phyloP scores from a whole-genome alignment of 176 grass and related monocot species.

The Tillandsia fasciculata region DNA sequence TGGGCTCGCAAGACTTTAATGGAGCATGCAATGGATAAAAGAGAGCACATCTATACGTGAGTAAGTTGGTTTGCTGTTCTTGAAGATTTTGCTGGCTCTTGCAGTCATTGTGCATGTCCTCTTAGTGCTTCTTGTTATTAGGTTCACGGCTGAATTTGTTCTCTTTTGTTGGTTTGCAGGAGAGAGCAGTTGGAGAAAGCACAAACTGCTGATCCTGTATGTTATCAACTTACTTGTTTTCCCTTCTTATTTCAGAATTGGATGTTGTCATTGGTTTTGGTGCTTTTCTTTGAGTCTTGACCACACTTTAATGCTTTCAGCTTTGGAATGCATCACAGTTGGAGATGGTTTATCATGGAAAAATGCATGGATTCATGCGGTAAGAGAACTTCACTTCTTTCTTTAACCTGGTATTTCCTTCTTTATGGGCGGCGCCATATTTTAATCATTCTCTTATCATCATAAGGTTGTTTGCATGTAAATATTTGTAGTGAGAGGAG shows the following conservation, averaged over 20 bases:
- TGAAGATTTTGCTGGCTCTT: neutral
- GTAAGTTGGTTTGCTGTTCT: constrained; percentile 10
- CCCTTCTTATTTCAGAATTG: constrained; percentile 1
- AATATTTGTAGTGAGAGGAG: no score
- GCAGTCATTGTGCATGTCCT: neutral
- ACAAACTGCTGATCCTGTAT: constrained; percentile 79
- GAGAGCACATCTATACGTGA: constrained; percentile 78
- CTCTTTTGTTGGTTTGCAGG: constrained; percentile 30
- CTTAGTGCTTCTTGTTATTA: neutral
- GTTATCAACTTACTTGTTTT: constrained; percentile 19
- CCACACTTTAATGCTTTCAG: constrained; percentile 27
- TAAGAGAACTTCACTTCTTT: constrained; percentile 17
- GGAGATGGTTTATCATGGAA: constrained; percentile 84
- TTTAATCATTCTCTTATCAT: no score
- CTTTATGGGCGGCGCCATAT: neutral
- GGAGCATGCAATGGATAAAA: constrained; percentile 68
- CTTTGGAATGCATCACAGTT: constrained; percentile 96
- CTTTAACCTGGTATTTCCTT: neutral
- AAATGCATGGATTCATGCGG: constrained; percentile 99
- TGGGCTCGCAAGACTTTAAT: constrained; percentile 82
- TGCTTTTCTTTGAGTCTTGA: neutral
- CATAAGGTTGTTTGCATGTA: no score
- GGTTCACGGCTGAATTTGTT: neutral
- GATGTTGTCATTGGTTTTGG: constrained; percentile 10
- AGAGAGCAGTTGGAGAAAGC: constrained; percentile 80